Evolutionary conservation across 176 grass and related monocot species (phyloP), one percentile per base, ranked within the genome.

Genomic region (Oryza nivara): DNA sequence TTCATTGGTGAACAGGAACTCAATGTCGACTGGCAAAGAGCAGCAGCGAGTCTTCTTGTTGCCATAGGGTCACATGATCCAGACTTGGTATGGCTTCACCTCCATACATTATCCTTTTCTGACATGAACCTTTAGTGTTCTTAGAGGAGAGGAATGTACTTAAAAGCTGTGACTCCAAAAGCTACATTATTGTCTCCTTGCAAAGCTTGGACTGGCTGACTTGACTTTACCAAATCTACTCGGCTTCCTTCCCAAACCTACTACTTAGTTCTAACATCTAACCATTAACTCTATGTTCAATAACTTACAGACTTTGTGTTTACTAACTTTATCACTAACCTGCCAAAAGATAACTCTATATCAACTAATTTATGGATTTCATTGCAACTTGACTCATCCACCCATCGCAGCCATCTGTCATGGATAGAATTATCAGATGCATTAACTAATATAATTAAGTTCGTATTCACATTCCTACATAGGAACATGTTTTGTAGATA

Each of bases 21-120:
- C 56, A 95, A 92, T 90, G 82, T 77, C 87, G 96, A 95, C 85
- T 98, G 96, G 96, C 96, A 98, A 91, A 95, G 89, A 83, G 93
- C 96, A 61, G 96, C 91, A 52, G 91, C 91, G 72, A 82, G 84
- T 92, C 88, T 98, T 75, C 93, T 98, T 67, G 96, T 95, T 92
- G 87, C 96, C 38, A 90, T 98, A 82, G 96, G 96, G 75, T 95
- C 93, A 19, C 91, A 88, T 80, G 91, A 88, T 78, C 96, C 96
- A 82, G 96, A 95, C 52, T 73, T 98, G 93, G 96, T 98, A 93
- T 67, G 69, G 60, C 46, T 76, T 69, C 80, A 43, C 23, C 30
- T 48, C 67, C 38, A 44, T 70, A 12, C 4, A 16, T 74, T 79
- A 22, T 74, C 76, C 36, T 40, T 63, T 43, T 74, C 54, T 67